Conservation (phyloP, 768 basidiomycete genomes). For the Leccinum imitatum region DNA sequence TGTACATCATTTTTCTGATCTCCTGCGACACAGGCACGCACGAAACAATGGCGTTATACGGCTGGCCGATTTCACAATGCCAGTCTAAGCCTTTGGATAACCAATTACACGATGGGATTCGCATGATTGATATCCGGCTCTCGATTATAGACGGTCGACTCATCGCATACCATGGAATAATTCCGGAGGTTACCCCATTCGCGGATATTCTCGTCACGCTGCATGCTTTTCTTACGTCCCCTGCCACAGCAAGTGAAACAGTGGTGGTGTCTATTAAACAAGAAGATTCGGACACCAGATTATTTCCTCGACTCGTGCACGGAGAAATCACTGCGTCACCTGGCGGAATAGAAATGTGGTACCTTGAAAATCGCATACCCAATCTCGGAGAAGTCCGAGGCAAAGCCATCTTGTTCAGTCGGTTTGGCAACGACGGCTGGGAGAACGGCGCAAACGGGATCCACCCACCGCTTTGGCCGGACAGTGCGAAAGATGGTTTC, state of each 20-base stretch:
- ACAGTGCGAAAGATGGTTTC: conserved; percentile 72
- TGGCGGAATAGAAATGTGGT: conserved; percentile 66
- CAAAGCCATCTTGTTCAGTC: conserved; percentile 80
- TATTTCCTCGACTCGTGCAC: conserved; percentile 66
- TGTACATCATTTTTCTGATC: background rate
- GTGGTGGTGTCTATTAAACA: conserved; percentile 89
- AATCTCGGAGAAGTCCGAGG: conserved; percentile 82
- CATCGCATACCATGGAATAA: conserved; percentile 78
- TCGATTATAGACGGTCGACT: conserved; percentile 61
- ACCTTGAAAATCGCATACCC: conserved; percentile 78
- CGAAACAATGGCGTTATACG: conserved; percentile 69
- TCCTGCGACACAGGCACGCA: conserved; percentile 7
- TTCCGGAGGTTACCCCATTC: conserved; percentile 70
- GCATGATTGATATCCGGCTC: conserved; percentile 80
- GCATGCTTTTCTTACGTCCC: conserved; percentile 60
- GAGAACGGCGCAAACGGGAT: conserved; percentile 76
- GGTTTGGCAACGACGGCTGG: conserved; percentile 73
- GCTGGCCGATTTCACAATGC: conserved; percentile 87
- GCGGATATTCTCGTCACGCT: conserved; percentile 60
- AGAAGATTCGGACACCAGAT: conserved; percentile 58
- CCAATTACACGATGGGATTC: conserved; percentile 77
- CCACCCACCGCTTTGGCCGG: conserved; percentile 85
- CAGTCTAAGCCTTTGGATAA: conserved; percentile 61
- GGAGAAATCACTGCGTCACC: conserved; percentile 60
- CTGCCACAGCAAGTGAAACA: conserved; percentile 62